Conservation (phyloP, 2,329 filamentous ascomycete genomes). For the Cladosporium sp. region DNA sequence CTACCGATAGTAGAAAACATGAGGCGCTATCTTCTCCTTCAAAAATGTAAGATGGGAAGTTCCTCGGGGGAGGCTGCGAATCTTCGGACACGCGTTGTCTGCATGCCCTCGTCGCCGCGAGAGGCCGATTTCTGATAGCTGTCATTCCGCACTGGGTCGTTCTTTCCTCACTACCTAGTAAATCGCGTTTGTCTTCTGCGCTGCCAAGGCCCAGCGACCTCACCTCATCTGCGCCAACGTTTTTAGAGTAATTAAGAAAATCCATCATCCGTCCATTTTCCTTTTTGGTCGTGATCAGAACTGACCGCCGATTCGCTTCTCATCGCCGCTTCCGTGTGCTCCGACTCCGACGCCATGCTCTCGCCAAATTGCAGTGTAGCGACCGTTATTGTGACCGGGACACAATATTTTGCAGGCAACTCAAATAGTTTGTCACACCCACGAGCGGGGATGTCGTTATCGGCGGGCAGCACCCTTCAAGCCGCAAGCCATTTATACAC, state of each 20-base stretch:
- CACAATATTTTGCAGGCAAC: not conserved
- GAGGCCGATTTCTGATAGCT: too few species aligned
- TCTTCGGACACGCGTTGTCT: too few species aligned
- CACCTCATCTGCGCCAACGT: not conserved
- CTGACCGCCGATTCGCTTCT: too few species aligned
- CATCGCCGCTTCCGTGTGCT: too few species aligned
- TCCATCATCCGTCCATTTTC: not conserved
- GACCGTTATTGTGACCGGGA: not conserved
- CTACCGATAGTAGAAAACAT: too few species aligned
- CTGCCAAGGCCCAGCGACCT: not conserved
- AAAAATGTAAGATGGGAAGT: too few species aligned
- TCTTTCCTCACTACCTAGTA: not conserved
- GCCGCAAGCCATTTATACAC: constrained; percentile 19
- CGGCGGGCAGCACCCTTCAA: constrained; percentile 1
- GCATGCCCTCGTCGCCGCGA: too few species aligned
- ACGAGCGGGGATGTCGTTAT: not conserved
- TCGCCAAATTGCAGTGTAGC: not conserved
- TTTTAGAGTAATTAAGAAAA: not conserved
- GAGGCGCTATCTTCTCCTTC: too few species aligned
- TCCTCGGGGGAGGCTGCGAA: too few species aligned
- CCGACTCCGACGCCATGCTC: not conserved
- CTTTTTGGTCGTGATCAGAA: not conserved
- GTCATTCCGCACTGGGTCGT: not conserved
- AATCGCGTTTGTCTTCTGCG: not conserved
- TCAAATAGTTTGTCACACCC: not conserved